phyloP scores from a whole-genome alignment of 2,329 filamentous ascomycete species.

The Diaporthe citri region DNA sequence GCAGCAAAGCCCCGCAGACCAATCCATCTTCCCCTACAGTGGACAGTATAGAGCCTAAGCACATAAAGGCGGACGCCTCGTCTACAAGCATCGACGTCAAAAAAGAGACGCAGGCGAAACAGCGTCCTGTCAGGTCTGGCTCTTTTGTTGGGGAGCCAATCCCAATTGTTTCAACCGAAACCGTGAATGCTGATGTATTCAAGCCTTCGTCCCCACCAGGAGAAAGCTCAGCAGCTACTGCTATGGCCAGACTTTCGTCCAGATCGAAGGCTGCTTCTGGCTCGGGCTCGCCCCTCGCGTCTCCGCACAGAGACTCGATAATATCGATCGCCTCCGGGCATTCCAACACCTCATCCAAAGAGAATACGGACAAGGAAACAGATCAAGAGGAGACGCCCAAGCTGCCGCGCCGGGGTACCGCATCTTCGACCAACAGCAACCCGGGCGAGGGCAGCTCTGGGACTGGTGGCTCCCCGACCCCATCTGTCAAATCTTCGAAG shows the following conservation, averaged over 20 bases:
- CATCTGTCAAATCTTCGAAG: slow-evolving; percentile 54
- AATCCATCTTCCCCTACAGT: slow-evolving; percentile 35
- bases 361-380: slow-evolving; percentile 56
- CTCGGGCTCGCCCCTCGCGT: slow-evolving; percentile 56
- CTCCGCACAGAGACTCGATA: slow-evolving; percentile 52
- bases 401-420: slow-evolving; percentile 52
- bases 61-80: slow-evolving; percentile 53
- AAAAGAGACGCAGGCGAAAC: slow-evolving; percentile 51
- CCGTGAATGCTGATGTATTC: slow-evolving; percentile 74
- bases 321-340: slow-evolving; percentile 57
- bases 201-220: slow-evolving; percentile 69
- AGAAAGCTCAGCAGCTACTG: slow-evolving; percentile 69
- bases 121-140: slow-evolving; percentile 57
- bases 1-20: slow-evolving; percentile 40
- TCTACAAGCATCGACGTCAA: slow-evolving; percentile 64
- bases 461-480: slow-evolving; percentile 49
- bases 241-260: slow-evolving; percentile 77
- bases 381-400: slow-evolving; percentile 47
- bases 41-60: slow-evolving; percentile 2
- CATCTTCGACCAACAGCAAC: slow-evolving; percentile 51
- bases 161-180: slow-evolving; percentile 76
- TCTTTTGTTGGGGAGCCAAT: slow-evolving; percentile 74
- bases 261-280: slow-evolving; percentile 67
- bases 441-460: slow-evolving; percentile 44
- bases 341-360: slow-evolving; percentile 64